Evolutionary conservation across 306 rosid species (phyloP).

Genomic region (Medicago arabica): DNA sequence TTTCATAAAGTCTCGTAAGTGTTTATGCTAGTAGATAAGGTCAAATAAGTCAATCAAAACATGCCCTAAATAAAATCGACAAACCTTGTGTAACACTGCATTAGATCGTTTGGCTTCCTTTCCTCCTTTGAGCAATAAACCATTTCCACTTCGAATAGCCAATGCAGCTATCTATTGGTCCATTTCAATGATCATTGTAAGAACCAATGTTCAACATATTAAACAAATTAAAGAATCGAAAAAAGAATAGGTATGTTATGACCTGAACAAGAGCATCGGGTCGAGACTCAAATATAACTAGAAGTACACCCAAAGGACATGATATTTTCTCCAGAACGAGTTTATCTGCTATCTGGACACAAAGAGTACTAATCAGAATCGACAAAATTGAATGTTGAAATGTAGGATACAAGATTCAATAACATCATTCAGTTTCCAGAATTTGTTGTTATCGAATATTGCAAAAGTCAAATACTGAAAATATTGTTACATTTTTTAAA

Average conservation of each 20-base stretch:
- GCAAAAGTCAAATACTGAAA: background rate
- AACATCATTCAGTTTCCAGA: background rate
- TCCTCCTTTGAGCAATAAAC: constrained; percentile 92
- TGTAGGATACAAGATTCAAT: background rate
- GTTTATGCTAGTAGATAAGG: too few species aligned
- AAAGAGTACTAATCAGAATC: constrained; percentile 45
- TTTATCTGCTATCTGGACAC: constrained; percentile 79
- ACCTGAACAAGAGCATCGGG: constrained; percentile 99
- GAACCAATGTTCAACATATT: constrained; percentile 7
- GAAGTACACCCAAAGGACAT: constrained; percentile 88
- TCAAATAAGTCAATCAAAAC: too few species aligned
- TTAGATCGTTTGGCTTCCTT: constrained; percentile 85
- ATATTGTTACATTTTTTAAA: background rate
- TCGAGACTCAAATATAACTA: constrained; percentile 89
- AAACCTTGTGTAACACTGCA: constrained; percentile 83
- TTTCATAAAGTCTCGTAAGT: too few species aligned
- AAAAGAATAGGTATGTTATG: constrained; percentile 34
- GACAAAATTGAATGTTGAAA: constrained; percentile 27
- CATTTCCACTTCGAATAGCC: constrained; percentile 94
- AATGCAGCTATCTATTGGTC: constrained; percentile 78
- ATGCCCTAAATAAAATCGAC: background rate
- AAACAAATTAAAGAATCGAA: constrained; percentile 14
- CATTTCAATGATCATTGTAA: constrained; percentile 34
- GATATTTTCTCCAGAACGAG: constrained; percentile 75
- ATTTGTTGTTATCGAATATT: background rate